These are phyloP conservation scores for Bruguiera gymnorhiza DNA, from an alignment of 345 rosid species.

Conservation along the genomic window DNA sequence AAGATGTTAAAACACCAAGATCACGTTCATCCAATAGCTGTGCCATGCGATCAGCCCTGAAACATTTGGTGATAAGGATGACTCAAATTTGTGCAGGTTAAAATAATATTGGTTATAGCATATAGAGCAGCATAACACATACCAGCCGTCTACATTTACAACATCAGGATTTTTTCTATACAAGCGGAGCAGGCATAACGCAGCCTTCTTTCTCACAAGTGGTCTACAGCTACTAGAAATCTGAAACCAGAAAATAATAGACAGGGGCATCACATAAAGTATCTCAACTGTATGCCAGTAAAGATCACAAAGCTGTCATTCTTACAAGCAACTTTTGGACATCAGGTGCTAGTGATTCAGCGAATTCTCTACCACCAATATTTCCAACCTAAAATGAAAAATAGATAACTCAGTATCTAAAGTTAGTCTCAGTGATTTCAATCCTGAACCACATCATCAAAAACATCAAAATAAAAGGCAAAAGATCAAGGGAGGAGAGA, in stretches of 20 bases:
- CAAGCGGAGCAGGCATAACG: slow-evolving; percentile 91
- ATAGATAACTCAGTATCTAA: slow-evolving; percentile 1
- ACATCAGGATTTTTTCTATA: slow-evolving; percentile 95
- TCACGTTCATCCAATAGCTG: slow-evolving; percentile 99
- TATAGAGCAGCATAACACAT: slow-evolving; percentile 21
- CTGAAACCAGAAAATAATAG: slow-evolving; percentile 41
- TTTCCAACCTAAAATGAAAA: slow-evolving; percentile 76
- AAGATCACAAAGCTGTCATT: slow-evolving; percentile 7
- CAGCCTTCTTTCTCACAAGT: slow-evolving; percentile 95
- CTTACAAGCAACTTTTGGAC: slow-evolving; percentile 98
- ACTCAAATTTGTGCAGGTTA: slow-evolving; percentile 12
- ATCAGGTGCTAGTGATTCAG: slow-evolving; percentile 97
- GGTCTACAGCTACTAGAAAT: slow-evolving; percentile 99
- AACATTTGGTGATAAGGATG: slow-evolving; percentile 21
- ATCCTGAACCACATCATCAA: not conserved
- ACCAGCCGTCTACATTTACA: slow-evolving; percentile 97
- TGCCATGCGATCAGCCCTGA: slow-evolving; percentile 96
- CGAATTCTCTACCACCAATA: slow-evolving; percentile 98
- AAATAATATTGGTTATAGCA: not conserved
- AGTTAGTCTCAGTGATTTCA: not conserved
- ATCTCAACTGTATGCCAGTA: slow-evolving; percentile 13
- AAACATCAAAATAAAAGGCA: not conserved
- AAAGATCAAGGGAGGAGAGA: not conserved
- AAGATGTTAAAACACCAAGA: slow-evolving; percentile 96
- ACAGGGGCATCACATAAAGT: slow-evolving; percentile 7